These are phyloP conservation scores for Phytophthora sojae DNA, from an alignment of 352 stramenopile genomes.

Conservation along the genomic window DNA sequence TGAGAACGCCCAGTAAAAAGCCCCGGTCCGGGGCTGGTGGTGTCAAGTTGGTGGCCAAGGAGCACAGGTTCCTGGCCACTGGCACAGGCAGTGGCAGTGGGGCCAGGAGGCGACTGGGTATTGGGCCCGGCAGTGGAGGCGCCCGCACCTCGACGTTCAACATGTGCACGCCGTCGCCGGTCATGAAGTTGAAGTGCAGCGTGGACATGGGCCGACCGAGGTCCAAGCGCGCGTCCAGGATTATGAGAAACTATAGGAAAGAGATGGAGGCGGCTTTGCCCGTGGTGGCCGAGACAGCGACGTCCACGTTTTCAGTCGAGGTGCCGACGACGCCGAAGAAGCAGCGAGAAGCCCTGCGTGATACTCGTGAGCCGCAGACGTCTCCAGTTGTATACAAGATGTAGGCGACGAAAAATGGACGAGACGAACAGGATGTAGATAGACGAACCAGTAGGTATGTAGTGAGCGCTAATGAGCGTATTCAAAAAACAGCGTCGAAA, in stretches of 20 bases:
- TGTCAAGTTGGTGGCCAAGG: constrained; percentile 47
- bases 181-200: constrained; percentile 81
- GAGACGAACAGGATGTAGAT: constrained; percentile 16
- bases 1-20: constrained; percentile 38
- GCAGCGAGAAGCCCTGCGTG: constrained; percentile 18
- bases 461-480: constrained; percentile 4
- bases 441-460: constrained; percentile 34
- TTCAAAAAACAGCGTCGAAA: background rate
- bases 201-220: constrained; percentile 79
- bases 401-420: constrained; percentile 25
- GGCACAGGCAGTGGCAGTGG: constrained; percentile 19
- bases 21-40: constrained; percentile 11
- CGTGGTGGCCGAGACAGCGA: constrained; percentile 27
- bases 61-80: constrained; percentile 42
- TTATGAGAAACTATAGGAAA: constrained; percentile 51
- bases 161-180: constrained; percentile 81
- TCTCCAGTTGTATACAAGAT: constrained; percentile 38
- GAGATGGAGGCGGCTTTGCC: constrained; percentile 69
- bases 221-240: constrained; percentile 65
- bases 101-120: constrained; percentile 30
- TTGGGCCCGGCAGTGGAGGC: constrained; percentile 17
- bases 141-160: constrained; percentile 55
- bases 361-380: constrained; percentile 18
- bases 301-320: constrained; percentile 15
- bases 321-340: constrained; percentile 17